Conservation (phyloP, 176 grass and related monocot species). For the Cenchrus purpureus region DNA sequence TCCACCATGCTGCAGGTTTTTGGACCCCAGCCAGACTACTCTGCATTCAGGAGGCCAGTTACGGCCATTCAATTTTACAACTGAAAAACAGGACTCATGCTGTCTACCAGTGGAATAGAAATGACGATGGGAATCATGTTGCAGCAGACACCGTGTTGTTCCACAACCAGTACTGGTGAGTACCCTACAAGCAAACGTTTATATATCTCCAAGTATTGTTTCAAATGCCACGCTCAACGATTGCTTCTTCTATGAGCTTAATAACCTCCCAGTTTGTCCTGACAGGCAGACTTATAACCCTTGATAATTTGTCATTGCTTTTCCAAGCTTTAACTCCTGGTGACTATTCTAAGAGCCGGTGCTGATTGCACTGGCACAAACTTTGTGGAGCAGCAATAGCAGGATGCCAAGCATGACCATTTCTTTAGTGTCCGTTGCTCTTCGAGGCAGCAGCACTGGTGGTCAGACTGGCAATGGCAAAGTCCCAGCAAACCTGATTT, state of each 20-base stretch:
- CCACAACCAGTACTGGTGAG: slow-evolving; percentile 91
- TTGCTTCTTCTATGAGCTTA: not conserved
- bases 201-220: not conserved
- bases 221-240: not conserved
- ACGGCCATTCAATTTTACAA: slow-evolving; percentile 82
- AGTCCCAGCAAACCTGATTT: slow-evolving; percentile 5
- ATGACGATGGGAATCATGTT: slow-evolving; percentile 82
- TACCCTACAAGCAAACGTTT: not conserved
- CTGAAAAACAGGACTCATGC: slow-evolving; percentile 93
- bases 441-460: not conserved
- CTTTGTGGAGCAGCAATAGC: no score
- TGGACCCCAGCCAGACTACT: slow-evolving; percentile 89
- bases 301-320: not conserved
- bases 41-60: slow-evolving; percentile 95
- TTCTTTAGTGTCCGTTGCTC: no score
- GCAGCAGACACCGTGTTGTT: slow-evolving; percentile 75
- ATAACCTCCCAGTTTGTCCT: not conserved
- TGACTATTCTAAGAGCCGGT: slow-evolving; percentile 47
- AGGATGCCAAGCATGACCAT: no score
- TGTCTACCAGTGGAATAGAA: slow-evolving; percentile 87
- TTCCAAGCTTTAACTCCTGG: not conserved
- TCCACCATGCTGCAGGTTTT: slow-evolving; percentile 53
- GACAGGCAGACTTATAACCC: no score
- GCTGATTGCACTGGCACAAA: no score
- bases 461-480: not conserved